Base-by-base conservation (phyloP, 495 filamentous ascomycete species). In the Hypoxylon subgilvum region DNA sequence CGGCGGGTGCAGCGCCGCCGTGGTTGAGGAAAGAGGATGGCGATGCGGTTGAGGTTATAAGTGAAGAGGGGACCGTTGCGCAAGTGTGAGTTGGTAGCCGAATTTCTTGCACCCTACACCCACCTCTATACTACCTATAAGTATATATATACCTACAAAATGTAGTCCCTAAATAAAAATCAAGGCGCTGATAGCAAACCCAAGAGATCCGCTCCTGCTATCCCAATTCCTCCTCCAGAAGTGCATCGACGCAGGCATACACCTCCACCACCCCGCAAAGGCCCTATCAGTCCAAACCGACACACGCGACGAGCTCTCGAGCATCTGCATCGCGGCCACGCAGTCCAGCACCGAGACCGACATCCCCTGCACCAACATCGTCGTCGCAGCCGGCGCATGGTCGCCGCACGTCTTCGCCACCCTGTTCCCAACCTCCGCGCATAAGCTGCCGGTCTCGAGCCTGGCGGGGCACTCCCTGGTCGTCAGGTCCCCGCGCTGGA, bases 401-500 rank as follows among this genome's bases (percentile, higher is more conserved):
- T 86, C 86, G 1, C 75, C 79, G 0, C 57, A 69, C 10, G 85
- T 88, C 8, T 86, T 90, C 64, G 46, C 66, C 10, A 75, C 72
- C 2, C 77, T 94, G 13, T 92, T 94, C 65, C 85, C 84, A 0
- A 57, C 70, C 1, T 78, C 84, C 0, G 61, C 62, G 10, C 45
- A 76, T 12, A 66, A 70, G 21, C 48, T 91, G 2, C 80, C 83
- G 2, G 76, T 92, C 22, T 66, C 74, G 13, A 78, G 82, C 16
- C 72, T 94, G 4, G 88, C 88, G 4, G 90, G 90, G 0, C 85
- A 91, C 63, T 88, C 86, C 16, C 63, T 94, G 4, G 77, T 92
- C 6, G 58, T 92, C 6, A 79, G 75, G 43, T 86, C 85, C 2
- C 82, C 87, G 14, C 74, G 79, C 14, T 86, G 82, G 83, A 78